Base-by-base conservation (phyloP, 805 yeast genomes). In the Candida quercuum region DNA sequence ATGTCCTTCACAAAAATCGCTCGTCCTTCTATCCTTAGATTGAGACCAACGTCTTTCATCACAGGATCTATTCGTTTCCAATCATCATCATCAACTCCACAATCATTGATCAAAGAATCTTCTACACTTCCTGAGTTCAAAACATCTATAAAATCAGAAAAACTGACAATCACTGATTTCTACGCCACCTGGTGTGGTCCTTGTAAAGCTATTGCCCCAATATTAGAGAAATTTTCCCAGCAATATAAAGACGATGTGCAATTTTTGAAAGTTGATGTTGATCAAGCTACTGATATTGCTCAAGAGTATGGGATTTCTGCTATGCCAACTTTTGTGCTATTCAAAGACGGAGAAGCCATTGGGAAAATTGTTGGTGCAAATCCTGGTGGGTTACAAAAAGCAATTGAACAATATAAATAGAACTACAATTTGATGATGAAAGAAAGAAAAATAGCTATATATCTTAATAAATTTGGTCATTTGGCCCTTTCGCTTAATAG, bases 121-220 rank as follows among this genome's bases (percentile, higher is more conserved):
- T 41, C 50, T 3, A 41, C 54, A 2, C 38, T 67, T 17, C 36
- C 51, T 7, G 67, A 66, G 21, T 72, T 71, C 52, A 58, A 62
- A 31, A 42, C 49, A 5, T 48, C 59, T 3, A 61, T 64, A 31
- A 45, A 56, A 23, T 42, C 55, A 11, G 57, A 63, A 25, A 67
- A 72, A 39, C 56, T 74, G 26, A 64, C 80, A 2, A 63, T 80
- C 3, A 72, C 79, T 35, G 86, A 81, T 54, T 81, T 80, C 56
- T 77, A 70, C 57, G 86, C 87, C 23, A 72, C 77, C 10, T 81
- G 87, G 87, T 81, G 87, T 59, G 86, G 81, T 7, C 87, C 87
- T n/a, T 81, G 87, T 51, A 78, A 75, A 49, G 81, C 81, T n/a
- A 71, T 81, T 49, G 68, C 81, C 3, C 87, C 87, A 13, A 56